phyloP scores from a whole-genome alignment of 306 rosid species.

The Quercus wislizeni region DNA sequence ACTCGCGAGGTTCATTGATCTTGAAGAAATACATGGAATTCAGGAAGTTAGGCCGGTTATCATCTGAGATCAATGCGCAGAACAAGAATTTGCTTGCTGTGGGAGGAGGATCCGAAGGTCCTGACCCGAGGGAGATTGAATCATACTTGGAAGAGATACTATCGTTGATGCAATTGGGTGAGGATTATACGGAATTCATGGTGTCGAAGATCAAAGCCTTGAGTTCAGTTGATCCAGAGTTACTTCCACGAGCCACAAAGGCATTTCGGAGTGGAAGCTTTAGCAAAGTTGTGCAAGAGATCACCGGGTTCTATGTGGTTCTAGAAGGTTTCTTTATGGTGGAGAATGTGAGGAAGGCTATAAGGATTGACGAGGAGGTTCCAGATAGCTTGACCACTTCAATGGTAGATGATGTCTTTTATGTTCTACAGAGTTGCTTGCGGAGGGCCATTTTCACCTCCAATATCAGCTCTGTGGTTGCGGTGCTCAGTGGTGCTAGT shows the following conservation, averaged over 20 bases:
- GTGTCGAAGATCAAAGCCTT: slow-evolving; percentile 77
- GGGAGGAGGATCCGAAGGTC: slow-evolving; percentile 76
- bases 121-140: slow-evolving; percentile 86
- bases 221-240: slow-evolving; percentile 78
- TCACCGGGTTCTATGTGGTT: slow-evolving; percentile 86
- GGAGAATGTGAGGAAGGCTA: slow-evolving; percentile 93
- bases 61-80: slow-evolving; percentile 80
- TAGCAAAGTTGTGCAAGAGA: slow-evolving; percentile 80
- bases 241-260: slow-evolving; percentile 85
- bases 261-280: slow-evolving; percentile 85
- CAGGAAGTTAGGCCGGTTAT: slow-evolving; percentile 65
- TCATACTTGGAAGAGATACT: slow-evolving; percentile 82
- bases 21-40: slow-evolving; percentile 95
- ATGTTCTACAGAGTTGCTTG: slow-evolving; percentile 89
- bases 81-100: slow-evolving; percentile 72
- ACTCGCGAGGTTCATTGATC: slow-evolving; percentile 70
- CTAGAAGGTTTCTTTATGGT: slow-evolving; percentile 97
- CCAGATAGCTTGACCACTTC: slow-evolving; percentile 92
- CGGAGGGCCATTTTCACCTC: slow-evolving; percentile 84
- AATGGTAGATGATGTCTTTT: slow-evolving; percentile 95
- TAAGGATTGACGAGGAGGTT: slow-evolving; percentile 77
- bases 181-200: slow-evolving; percentile 89
- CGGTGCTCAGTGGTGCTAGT: slow-evolving; percentile 83
- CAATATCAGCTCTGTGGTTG: slow-evolving; percentile 85
- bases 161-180: slow-evolving; percentile 83